Conservation (phyloP, 192 early-diverging fungal genomes). For the Coemansia sp. region DNA sequence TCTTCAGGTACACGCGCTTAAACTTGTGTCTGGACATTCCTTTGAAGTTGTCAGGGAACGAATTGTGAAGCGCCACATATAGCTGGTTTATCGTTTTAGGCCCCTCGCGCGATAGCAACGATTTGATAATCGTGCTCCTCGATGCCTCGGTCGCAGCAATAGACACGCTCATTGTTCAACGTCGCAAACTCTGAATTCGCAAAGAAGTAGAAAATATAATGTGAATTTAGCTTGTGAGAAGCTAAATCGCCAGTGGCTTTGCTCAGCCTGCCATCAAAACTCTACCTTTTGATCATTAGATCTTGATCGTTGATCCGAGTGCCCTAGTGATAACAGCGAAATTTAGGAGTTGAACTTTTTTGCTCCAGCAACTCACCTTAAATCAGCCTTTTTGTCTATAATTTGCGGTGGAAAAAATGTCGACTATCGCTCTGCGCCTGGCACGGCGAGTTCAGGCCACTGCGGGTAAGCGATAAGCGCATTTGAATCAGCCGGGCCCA, state of each 20-base stretch:
- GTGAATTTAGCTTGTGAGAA: not conserved
- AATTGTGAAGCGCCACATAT: constrained; percentile 15
- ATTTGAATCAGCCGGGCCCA: not conserved
- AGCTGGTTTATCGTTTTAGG: constrained; percentile 49
- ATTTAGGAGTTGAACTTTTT: not conserved
- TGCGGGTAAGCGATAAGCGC: constrained; percentile 3
- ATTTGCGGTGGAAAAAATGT: constrained; percentile 5
- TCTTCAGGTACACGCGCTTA: constrained; percentile 40
- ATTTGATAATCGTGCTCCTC: constrained; percentile 43
- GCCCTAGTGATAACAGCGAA: not conserved
- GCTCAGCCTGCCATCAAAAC: not conserved
- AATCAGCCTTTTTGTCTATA: not conserved
- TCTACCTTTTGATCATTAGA: not conserved
- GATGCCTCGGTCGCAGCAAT: constrained; percentile 25
- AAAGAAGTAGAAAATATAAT: not conserved
- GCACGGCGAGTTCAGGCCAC: constrained; percentile 8
- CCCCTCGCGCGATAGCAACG: constrained; percentile 36
- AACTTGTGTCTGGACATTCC: constrained; percentile 35
- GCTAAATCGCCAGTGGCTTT: not conserved
- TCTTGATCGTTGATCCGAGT: not conserved
- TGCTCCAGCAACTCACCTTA: not conserved
- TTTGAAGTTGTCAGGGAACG: constrained; percentile 35
- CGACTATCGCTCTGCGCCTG: constrained; percentile 3
- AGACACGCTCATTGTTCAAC: not conserved
- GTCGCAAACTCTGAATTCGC: not conserved